Evolutionary conservation across 1,284 basidiomycete species (phyloP).

Genomic region (Marasmius tenuissimus): DNA sequence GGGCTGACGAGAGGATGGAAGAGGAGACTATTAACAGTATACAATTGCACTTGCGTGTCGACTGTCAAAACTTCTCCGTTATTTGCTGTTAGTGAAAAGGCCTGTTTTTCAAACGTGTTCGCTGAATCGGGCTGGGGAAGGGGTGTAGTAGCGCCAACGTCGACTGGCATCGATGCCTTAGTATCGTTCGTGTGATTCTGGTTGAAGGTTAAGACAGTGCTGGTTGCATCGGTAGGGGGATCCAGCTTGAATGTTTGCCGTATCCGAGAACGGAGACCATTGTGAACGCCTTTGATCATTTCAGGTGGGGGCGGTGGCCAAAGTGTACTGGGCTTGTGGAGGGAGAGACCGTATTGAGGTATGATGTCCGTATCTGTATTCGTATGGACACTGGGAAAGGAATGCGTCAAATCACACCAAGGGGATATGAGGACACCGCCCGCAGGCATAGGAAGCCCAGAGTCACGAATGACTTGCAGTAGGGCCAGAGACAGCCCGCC

Average conservation of each 20-base stretch:
- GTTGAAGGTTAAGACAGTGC: slow-evolving; percentile 24
- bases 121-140: slow-evolving; percentile 27
- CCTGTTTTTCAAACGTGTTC: slow-evolving; percentile 11
- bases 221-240: slow-evolving; percentile 21
- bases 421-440: slow-evolving; percentile 86
- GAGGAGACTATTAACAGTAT: slow-evolving; percentile 84
- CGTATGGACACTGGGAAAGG: slow-evolving; percentile 84
- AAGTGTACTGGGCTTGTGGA: slow-evolving; percentile 83
- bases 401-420: slow-evolving; percentile 94
- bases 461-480: slow-evolving; percentile 90
- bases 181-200: slow-evolving; percentile 16
- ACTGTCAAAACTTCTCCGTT: slow-evolving; percentile 56
- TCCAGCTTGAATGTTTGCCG: slow-evolving; percentile 50
- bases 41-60: slow-evolving; percentile 83
- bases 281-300: slow-evolving; percentile 62
- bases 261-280: slow-evolving; percentile 60
- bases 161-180: slow-evolving; percentile 27
- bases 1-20: slow-evolving; percentile 88
- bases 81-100: slow-evolving; percentile 39
- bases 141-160: slow-evolving; percentile 47
- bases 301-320: slow-evolving; percentile 91
- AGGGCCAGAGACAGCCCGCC: slow-evolving; percentile 86
- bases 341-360: slow-evolving; percentile 62
- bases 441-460: slow-evolving; percentile 79
- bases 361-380: slow-evolving; percentile 88